Conservation (phyloP, 1,284 basidiomycete species). For the Schizophyllum commune region DNA sequence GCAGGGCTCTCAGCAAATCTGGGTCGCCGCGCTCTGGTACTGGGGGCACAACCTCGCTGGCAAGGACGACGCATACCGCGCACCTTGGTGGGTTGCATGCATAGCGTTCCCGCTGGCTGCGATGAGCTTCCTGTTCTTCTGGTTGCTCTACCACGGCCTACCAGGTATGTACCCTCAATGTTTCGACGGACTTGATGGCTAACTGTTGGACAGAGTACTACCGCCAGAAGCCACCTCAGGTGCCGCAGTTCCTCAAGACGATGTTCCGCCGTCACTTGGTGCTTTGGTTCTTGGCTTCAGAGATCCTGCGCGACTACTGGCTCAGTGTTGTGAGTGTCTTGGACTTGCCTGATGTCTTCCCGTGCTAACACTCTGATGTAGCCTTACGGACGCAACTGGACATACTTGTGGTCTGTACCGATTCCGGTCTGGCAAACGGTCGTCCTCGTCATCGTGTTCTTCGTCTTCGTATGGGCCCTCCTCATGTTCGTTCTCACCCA, state of each 20-base stretch:
- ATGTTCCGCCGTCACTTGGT: slow-evolving; percentile 84
- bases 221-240: slow-evolving; percentile 82
- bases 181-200: background rate
- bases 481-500: slow-evolving; percentile 70
- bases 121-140: slow-evolving; percentile 68
- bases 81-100: slow-evolving; percentile 78
- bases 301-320: slow-evolving; percentile 87
- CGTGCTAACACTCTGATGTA: slow-evolving; percentile 20
- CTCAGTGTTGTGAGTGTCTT: slow-evolving; percentile 63
- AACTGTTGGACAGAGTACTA: slow-evolving; percentile 54
- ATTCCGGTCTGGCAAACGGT: slow-evolving; percentile 78
- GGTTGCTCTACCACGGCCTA: slow-evolving; percentile 74
- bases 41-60: slow-evolving; percentile 78
- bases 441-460: slow-evolving; percentile 74
- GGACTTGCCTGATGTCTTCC: slow-evolving; percentile 10
- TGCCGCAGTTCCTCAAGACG: slow-evolving; percentile 82
- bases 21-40: slow-evolving; percentile 90
- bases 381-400: slow-evolving; percentile 88
- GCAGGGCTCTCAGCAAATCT: slow-evolving; percentile 87
- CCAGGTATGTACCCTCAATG: slow-evolving; percentile 46
- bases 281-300: slow-evolving; percentile 88
- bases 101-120: slow-evolving; percentile 77
- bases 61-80: slow-evolving; percentile 32
- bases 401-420: slow-evolving; percentile 80
- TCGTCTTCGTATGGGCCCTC: slow-evolving; percentile 75